phyloP scores from a whole-genome alignment of 1,139 yeast species.

The Magnusiomyces suaveolens region DNA sequence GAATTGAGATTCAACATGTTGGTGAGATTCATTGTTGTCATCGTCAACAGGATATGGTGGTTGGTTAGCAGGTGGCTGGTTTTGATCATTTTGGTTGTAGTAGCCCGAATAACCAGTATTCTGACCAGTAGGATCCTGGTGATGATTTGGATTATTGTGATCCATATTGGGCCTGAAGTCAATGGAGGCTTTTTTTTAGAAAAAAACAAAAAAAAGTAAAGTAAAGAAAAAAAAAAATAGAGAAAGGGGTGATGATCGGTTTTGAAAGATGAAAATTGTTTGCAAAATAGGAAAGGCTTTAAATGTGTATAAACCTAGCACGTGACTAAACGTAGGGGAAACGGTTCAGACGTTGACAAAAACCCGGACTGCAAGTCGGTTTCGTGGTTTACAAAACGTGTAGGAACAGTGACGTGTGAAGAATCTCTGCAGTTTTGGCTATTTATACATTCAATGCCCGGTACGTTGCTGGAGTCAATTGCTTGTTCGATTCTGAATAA shows the following conservation, averaged over 20 bases:
- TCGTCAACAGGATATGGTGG: not conserved
- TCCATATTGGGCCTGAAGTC: not conserved
- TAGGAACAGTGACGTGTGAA: no score
- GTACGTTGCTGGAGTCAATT: no score
- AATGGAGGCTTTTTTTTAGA: not conserved
- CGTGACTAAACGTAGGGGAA: not conserved
- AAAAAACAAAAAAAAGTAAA: not conserved
- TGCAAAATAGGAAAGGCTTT: not conserved
- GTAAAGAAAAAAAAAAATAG: not conserved
- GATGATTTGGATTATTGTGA: not conserved
- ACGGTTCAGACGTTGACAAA: no score
- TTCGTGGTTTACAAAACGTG: no score
- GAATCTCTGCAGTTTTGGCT: no score
- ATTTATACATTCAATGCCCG: no score
- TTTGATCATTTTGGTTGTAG: not conserved
- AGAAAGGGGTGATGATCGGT: not conserved
- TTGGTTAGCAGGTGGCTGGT: not conserved
- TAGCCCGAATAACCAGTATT: slow-evolving; percentile 1
- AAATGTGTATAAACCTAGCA: not conserved
- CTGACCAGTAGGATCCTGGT: not conserved
- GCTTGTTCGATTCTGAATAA: no score
- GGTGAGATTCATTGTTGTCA: not conserved
- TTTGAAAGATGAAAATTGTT: no score
- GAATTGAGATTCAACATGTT: not conserved
- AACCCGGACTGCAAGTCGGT: no score